Evolutionary conservation across 257 asterid species (phyloP).

Genomic region (Lycium ferocissimum): DNA sequence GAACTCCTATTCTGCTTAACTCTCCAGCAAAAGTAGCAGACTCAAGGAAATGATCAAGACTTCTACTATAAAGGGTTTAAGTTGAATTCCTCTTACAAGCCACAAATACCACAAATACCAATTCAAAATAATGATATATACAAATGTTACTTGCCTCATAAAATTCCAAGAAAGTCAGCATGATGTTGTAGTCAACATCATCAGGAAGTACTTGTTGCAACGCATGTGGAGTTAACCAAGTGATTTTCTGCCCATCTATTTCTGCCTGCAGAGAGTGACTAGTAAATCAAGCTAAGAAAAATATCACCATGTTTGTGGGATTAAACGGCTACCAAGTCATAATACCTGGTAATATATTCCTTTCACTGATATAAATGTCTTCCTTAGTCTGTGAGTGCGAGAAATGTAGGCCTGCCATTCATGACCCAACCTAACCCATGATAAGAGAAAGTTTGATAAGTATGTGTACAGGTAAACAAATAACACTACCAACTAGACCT

Average conservation of each 20-base stretch:
- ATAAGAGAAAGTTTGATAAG: slow-evolving; percentile 16
- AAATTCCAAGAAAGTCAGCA: slow-evolving; percentile 91
- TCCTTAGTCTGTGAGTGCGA: slow-evolving; percentile 89
- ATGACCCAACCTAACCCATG: slow-evolving; percentile 75
- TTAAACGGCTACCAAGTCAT: neutral
- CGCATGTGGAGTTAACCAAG: slow-evolving; percentile 99
- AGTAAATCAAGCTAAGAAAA: slow-evolving; percentile 16
- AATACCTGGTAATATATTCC: slow-evolving; percentile 94
- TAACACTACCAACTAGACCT: slow-evolving; percentile 8
- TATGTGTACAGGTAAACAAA: slow-evolving; percentile 23
- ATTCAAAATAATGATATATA: neutral
- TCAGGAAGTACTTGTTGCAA: slow-evolving; percentile 91
- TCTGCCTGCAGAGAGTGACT: slow-evolving; percentile 66
- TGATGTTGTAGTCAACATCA: slow-evolving; percentile 85
- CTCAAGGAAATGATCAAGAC: slow-evolving; percentile 20
- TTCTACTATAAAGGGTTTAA: neutral
- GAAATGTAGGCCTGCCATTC: slow-evolving; percentile 98
- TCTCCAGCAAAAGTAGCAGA: neutral
- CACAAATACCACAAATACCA: neutral
- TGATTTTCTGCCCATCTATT: slow-evolving; percentile 88
- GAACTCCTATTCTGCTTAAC: neutral
- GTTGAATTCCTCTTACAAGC: neutral
- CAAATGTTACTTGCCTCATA: slow-evolving; percentile 67
- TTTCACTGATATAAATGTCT: slow-evolving; percentile 92
- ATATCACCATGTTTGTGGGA: slow-evolving; percentile 18